Evolutionary conservation across 305 asterid genomes (phyloP), one percentile per base, ranked within the genome.

Genomic region (Stenogyne calaminthoides): DNA sequence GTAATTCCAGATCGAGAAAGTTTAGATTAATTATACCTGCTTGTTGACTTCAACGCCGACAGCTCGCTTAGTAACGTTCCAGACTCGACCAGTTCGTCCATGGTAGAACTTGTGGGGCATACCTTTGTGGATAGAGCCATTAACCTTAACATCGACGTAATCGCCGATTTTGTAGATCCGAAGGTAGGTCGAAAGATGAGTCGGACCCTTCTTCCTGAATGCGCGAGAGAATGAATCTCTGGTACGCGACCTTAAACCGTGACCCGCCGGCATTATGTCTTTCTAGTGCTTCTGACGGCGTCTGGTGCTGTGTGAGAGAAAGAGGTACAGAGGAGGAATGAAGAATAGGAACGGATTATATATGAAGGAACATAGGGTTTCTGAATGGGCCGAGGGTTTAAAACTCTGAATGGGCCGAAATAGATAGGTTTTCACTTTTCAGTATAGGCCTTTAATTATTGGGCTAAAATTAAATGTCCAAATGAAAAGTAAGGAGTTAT

Each of bases 21-120:
- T 16, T 6, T 15, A n/a, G 8, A n/a, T 5, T 9, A 0, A 2
- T 1, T 4, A 55, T 55, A 55, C 98, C 96, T 92, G 91, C 74
- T 93, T 93, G 84, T 93, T 93, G 76, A 93, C 81, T 71, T 90
- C 92, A 5, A 92, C 97, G 14, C 97, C 97, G 65, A 92, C 75
- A n/a, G 98, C 98, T 8, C 96, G 94, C 69, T 92, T 92, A 32
- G 98, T 92, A 5, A 92, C 86, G 64, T 92, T 90, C 98, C 97
- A 92, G 79, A 92, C 88, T 19, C 90, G 86, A 18, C 98, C 98
- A 7, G 97, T 90, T 44, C 98, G 95, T 2, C 97, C 97, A 66
- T 88, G 97, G 80, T 89, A 91, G 85, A 81, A 89, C 84, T 89
- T 88, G 68, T 86, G 96, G 36, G 98, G 98, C 98, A 92, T 90